phyloP scores from a whole-genome alignment of 805 yeast genomes.

The Wickerhamomyces hampshirensis region DNA sequence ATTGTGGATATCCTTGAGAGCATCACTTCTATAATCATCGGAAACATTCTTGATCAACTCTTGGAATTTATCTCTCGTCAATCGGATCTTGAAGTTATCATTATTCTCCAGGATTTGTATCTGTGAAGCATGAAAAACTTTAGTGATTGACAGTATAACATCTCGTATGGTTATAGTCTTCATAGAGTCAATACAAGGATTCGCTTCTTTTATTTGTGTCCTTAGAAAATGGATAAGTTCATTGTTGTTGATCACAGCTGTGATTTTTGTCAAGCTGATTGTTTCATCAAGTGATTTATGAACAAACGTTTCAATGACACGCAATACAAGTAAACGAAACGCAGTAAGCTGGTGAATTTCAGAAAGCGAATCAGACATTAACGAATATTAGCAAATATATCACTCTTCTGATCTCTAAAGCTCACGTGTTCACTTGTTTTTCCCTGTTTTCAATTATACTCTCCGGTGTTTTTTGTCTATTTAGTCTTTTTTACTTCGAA shows the following conservation, averaged over 20 bases:
- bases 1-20: slow-evolving; percentile 6
- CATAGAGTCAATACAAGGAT: slow-evolving; percentile 3
- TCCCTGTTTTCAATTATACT: no score
- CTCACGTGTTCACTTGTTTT: neutral
- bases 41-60: slow-evolving; percentile 9
- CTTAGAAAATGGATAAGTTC: slow-evolving; percentile 13
- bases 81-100: slow-evolving; percentile 21
- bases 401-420: neutral
- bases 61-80: slow-evolving; percentile 18
- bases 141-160: slow-evolving; percentile 23
- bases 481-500: no score
- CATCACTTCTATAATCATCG: slow-evolving; percentile 8
- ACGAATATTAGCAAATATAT: neutral
- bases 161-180: slow-evolving; percentile 16
- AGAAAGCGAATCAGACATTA: neutral
- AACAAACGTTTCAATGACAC: slow-evolving; percentile 23
- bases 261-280: slow-evolving; percentile 19
- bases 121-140: slow-evolving; percentile 18
- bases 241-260: slow-evolving; percentile 19
- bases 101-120: slow-evolving; percentile 20
- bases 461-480: no score
- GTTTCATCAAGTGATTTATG: slow-evolving; percentile 20
- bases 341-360: slow-evolving; percentile 11
- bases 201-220: slow-evolving; percentile 6
- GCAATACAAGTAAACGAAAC: slow-evolving; percentile 21